Evolutionary conservation across 768 basidiomycete species (phyloP).

Genomic region (Hirschioporus abietinus): DNA sequence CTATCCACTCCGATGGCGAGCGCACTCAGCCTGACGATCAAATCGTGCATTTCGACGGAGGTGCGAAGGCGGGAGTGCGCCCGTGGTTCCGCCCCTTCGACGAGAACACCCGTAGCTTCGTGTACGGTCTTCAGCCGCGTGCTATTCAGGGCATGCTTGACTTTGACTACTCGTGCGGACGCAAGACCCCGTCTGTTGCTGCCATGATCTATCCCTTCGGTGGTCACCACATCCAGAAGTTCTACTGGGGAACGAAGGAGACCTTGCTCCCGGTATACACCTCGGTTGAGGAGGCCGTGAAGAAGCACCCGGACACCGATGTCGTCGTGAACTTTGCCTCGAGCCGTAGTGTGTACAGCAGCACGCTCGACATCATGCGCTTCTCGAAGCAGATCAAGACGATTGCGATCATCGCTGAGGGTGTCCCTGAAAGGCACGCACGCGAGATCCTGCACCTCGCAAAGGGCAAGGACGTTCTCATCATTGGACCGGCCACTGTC

Average conservation of each 20-base stretch:
- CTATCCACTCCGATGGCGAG: conserved; percentile 71
- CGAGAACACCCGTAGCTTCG: conserved; percentile 89
- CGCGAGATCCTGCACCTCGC: conserved; percentile 92
- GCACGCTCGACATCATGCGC: conserved; percentile 87
- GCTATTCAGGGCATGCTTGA: conserved; percentile 99
- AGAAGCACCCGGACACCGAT: conserved; percentile 95
- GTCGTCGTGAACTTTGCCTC: conserved; percentile 98
- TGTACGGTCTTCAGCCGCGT: conserved; percentile 97
- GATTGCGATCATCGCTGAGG: conserved; percentile 95
- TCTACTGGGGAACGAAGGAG: conserved; percentile 99
- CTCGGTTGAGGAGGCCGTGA: conserved; percentile 79
- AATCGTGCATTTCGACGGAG: conserved; percentile 80
- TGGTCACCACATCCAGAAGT: conserved; percentile 99
- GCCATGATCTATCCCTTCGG: conserved; percentile 99
- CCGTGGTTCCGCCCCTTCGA: conserved; percentile 92
- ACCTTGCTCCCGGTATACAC: conserved; percentile 98
- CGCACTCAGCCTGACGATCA: conserved; percentile 84
- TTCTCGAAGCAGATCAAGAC: conserved; percentile 27
- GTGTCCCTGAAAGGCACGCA: conserved; percentile 97
- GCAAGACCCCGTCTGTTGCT: conserved; percentile 84
- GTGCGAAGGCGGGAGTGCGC: conserved; percentile 39
- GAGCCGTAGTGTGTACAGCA: conserved; percentile 88
- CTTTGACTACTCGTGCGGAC: conserved; percentile 98
- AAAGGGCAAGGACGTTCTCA: conserved; percentile 78
- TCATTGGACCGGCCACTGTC: conserved; percentile 96